Evolutionary conservation across 2,329 filamentous ascomycete species (phyloP).

Genomic region (Fusarium sp.): DNA sequence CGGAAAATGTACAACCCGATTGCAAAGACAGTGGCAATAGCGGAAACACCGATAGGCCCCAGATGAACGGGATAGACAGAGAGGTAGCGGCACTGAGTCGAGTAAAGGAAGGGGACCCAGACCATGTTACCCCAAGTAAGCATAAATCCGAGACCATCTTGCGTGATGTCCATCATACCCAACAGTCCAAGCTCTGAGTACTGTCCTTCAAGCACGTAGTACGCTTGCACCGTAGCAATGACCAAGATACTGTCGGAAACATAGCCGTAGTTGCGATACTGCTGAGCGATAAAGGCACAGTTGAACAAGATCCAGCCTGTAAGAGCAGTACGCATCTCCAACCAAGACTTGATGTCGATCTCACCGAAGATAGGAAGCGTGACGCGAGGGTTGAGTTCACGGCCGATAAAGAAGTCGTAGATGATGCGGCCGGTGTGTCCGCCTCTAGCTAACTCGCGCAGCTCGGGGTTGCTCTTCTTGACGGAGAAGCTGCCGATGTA

Average conservation of each 20-base stretch:
- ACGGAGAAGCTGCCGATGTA: constrained; percentile 83
- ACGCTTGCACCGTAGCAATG: constrained; percentile 74
- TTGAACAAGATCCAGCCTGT: constrained; percentile 87
- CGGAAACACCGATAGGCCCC: constrained; percentile 68
- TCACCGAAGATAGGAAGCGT: constrained; percentile 80
- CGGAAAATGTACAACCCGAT: constrained; percentile 88
- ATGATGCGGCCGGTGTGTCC: constrained; percentile 82
- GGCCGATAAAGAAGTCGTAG: constrained; percentile 97
- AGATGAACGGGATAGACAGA: constrained; percentile 80
- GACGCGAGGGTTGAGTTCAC: constrained; percentile 88
- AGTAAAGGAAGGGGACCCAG: constrained; percentile 91
- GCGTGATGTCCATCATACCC: constrained; percentile 90
- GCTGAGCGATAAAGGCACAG: constrained; percentile 82
- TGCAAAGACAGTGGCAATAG: constrained; percentile 71
- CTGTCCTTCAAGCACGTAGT: constrained; percentile 84
- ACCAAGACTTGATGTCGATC: constrained; percentile 87
- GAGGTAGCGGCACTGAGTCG: constrained; percentile 82
- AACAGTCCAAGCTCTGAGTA: constrained; percentile 87
- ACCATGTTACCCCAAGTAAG: constrained; percentile 87
- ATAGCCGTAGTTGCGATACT: constrained; percentile 82
- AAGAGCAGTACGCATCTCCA: constrained; percentile 87
- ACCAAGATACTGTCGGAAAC: constrained; percentile 86
- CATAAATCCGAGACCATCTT: constrained; percentile 94
- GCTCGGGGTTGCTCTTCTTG: constrained; percentile 71
- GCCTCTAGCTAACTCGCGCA: constrained; percentile 80